These are phyloP conservation scores for Mrakiaceae sp. DNA, from an alignment of 1,284 basidiomycete genomes.

Conservation along the genomic window DNA sequence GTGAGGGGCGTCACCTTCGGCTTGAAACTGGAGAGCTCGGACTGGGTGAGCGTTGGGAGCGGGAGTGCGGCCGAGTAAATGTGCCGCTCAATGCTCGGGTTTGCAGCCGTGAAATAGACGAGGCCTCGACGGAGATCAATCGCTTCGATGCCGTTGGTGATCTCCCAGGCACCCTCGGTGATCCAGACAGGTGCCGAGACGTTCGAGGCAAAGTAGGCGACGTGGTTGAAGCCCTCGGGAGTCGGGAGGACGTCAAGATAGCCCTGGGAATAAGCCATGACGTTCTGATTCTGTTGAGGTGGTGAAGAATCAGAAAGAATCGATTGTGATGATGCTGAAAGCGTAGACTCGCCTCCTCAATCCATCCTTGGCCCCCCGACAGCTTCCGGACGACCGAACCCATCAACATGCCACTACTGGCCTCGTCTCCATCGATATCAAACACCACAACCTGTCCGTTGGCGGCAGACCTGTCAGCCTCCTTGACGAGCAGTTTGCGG, in stretches of 20 bases:
- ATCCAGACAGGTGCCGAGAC: slow-evolving; percentile 62
- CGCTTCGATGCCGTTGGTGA: slow-evolving; percentile 58
- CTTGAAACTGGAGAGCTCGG: slow-evolving; percentile 20
- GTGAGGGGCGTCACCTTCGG: slow-evolving; percentile 46
- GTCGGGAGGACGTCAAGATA: slow-evolving; percentile 82
- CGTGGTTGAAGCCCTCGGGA: slow-evolving; percentile 69
- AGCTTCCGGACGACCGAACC: slow-evolving; percentile 60
- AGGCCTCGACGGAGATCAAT: slow-evolving; percentile 44
- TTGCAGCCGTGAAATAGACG: slow-evolving; percentile 81
- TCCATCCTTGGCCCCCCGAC: slow-evolving; percentile 85
- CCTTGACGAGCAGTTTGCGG: slow-evolving; percentile 57
- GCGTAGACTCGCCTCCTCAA: slow-evolving; percentile 45
- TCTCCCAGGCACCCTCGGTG: slow-evolving; percentile 82
- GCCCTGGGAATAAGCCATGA: slow-evolving; percentile 32
- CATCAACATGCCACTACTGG: slow-evolving; percentile 20
- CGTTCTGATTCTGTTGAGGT: background rate
- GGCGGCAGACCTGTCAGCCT: slow-evolving; percentile 71
- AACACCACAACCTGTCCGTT: slow-evolving; percentile 68
- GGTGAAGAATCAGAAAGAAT: no score
- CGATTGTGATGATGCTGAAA: background rate
- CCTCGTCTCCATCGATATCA: slow-evolving; percentile 38
- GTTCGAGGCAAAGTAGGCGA: slow-evolving; percentile 72
- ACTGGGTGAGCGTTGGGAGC: slow-evolving; percentile 16
- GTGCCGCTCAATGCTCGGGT: slow-evolving; percentile 70
- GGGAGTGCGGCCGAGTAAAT: slow-evolving; percentile 66